Percentiles rank a stretch among this genome's conserved stretches.
Evolutionary conservation across 1,284 basidiomycete species (phyloP).

Genomic region (Albatrellus sp.): DNA sequence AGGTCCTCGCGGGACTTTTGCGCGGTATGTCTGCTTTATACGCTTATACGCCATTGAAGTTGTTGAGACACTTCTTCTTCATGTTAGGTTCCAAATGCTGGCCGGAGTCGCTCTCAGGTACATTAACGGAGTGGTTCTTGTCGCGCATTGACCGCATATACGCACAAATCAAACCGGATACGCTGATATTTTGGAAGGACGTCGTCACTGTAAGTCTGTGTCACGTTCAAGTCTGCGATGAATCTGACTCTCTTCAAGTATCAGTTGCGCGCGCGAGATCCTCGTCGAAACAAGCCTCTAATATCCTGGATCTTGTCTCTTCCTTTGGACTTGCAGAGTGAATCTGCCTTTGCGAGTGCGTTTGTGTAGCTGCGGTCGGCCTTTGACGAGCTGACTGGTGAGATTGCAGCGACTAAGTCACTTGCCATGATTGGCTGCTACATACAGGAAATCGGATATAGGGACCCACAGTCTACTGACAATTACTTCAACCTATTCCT

Average conservation of each 20-base stretch:
- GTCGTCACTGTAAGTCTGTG: conserved; percentile 39
- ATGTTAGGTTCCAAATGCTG: conserved; percentile 80
- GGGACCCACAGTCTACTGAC: conserved; percentile 56
- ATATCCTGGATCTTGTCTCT: conserved; percentile 74
- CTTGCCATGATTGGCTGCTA: conserved; percentile 47
- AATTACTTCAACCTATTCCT: conserved; percentile 65
- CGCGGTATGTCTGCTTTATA: conserved; percentile 29
- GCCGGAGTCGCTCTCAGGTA: conserved; percentile 46
- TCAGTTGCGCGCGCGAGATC: conserved; percentile 69
- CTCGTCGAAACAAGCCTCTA: conserved; percentile 69
- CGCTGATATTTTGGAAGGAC: conserved; percentile 62
- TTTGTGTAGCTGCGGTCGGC: conserved; percentile 8
- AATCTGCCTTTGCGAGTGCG: conserved; percentile 67
- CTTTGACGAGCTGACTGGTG: conserved; percentile 4
- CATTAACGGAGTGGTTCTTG: conserved; percentile 76
- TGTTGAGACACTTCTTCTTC: conserved; percentile 6
- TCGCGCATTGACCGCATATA: conserved; percentile 64
- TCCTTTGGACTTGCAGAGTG: conserved; percentile 69
- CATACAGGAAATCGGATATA: conserved; percentile 43
- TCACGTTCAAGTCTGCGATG: neutral
- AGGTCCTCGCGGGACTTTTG: conserved; percentile 70
- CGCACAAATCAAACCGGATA: conserved; percentile 75
- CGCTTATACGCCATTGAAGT: neutral
- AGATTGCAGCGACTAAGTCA: conserved; percentile 51
- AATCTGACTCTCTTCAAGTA: neutral